Evolutionary conservation across 1,139 yeast genomes (phyloP), one percentile per base, ranked within the genome.

Genomic region (Suhomyces choctaworum): DNA sequence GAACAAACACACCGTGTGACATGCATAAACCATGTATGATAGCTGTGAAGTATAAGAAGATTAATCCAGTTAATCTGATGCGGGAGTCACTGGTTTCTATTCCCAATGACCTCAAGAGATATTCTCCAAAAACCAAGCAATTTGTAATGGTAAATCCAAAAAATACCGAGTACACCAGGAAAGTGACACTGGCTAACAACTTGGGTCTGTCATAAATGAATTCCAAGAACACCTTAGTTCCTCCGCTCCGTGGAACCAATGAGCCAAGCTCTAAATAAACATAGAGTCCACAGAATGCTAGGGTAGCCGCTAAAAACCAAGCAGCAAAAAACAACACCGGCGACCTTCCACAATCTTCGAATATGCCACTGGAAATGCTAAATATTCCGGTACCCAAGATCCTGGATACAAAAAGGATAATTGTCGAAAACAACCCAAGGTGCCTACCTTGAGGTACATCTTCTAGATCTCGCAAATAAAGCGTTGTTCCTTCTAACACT

Each of bases 321-420:
- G 83, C 74, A 0, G 65, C 41, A 31, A 81, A 73, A 54, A 81
- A 83, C 28, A 80, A 51, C 20, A 70, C 60, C 1, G 81, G 77
- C 3, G 83, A 80, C 17, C 86, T 78, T 14, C 89, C 90, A 48
- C 80, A 76, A 47, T 81, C 83, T 28, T 71, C 73, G 49, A 75
- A 81, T 23, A 83, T 77, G 16, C 81, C 76, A 12, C 85, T 73
- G 0, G 90, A 82, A 1, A 82, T 77, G 11, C 88, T 82, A 60
- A 83, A 81, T 12, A 83, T 82, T 0, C 92, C 92, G 1, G 88
- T 79, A 0, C 92, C 92, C n/a, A 83, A 66, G 27, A 83, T 82
- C 41, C 89, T 62, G 16, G 86, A 78, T 3, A 83, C 70, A 47
- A 81, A 80, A 39, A 82, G 46, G 14, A 81, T 71, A 31, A 80